These are phyloP conservation scores for Gonium pectorale DNA, from an alignment of 139 green algal genomes.

Conservation along the genomic window DNA sequence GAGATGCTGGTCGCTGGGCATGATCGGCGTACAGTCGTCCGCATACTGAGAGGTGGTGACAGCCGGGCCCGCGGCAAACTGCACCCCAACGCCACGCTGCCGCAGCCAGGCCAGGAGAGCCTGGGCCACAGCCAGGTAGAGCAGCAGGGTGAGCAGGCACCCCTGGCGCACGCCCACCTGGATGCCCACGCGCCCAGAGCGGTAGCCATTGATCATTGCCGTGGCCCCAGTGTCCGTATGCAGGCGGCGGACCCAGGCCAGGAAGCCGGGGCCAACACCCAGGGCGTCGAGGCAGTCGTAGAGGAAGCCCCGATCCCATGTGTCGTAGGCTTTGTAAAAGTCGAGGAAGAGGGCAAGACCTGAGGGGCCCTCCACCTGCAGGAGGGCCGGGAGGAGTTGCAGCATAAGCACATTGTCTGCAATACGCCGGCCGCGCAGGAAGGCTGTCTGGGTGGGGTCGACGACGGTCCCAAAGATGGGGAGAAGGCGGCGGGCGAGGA, in stretches of 20 bases:
- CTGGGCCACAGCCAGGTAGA: slow-evolving; percentile 41
- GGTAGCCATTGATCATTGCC: slow-evolving; percentile 26
- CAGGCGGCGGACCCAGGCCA: slow-evolving; percentile 28
- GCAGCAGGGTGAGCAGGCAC: slow-evolving; percentile 37
- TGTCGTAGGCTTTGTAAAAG: slow-evolving; percentile 52
- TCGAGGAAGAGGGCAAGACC: slow-evolving; percentile 24
- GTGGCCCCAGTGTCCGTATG: neutral
- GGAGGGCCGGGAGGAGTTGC: slow-evolving; percentile 36
- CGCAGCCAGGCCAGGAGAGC: slow-evolving; percentile 32
- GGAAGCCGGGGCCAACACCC: slow-evolving; percentile 26
- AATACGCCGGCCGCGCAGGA: slow-evolving; percentile 49
- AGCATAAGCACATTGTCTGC: slow-evolving; percentile 38
- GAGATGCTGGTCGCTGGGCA: neutral
- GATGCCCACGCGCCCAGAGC: neutral
- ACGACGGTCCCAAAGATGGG: neutral
- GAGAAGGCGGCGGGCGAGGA: slow-evolving; percentile 26
- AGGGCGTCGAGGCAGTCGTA: slow-evolving; percentile 4
- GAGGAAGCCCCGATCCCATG: slow-evolving; percentile 34
- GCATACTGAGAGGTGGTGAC: neutral
- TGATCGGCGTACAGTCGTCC: neutral
- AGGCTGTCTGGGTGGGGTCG: slow-evolving; percentile 52
- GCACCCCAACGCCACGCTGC: neutral
- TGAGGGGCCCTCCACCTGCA: neutral
- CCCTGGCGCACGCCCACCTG: slow-evolving; percentile 42
- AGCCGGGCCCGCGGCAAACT: neutral